Evolutionary conservation across 164 flowering plant species (phyloP), one percentile per base, ranked within the genome.

Genomic region (Vitis labrusca): DNA sequence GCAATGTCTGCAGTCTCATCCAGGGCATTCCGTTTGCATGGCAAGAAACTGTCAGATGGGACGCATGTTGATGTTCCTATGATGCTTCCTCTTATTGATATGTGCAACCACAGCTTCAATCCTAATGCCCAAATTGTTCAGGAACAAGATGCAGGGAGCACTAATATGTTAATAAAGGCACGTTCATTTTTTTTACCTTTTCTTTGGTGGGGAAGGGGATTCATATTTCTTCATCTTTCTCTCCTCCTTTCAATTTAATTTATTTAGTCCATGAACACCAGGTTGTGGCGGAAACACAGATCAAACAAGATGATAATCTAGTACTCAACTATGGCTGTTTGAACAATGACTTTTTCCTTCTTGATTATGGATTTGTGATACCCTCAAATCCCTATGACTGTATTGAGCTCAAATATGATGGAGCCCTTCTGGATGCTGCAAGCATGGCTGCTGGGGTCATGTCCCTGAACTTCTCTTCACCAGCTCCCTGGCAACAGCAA

Each of bases 1-100:
- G 96, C 98, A 49, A 91, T 93, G 97, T 86, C 98, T 64, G 94
- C 99, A 10, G 99, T 93, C 72, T 95, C 98, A 59, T 86, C 98
- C 53, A 79, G 98, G 68, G 98, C 99, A 71, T 95, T 95, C 72
- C 97, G 98, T 29, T 82, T 93, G 78, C 77, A 90, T 78, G 91
- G 91, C 2, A 67, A 84, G 68, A 80, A 78, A 73, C 83, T 78
- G 11, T 67, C 73, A 65, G 85, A 78, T 77, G 89, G 92, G 37
- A 64, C 82, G 57, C 75, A 68, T 23, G 32, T 9, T 15, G 72
- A 76, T 72, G 75, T 84, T 15, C 96, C 96, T 2, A 90, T 89
- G 98, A 85, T 95, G 91, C 89, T 89, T 75, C 91, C 94, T 69
- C 81, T 89, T 3, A 83, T 89, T 58, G 94, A 89, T 72, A 87